These are phyloP conservation scores for Eimeria necatrix DNA, from an alignment of 169 alveolate species.

Conservation along the genomic window DNA sequence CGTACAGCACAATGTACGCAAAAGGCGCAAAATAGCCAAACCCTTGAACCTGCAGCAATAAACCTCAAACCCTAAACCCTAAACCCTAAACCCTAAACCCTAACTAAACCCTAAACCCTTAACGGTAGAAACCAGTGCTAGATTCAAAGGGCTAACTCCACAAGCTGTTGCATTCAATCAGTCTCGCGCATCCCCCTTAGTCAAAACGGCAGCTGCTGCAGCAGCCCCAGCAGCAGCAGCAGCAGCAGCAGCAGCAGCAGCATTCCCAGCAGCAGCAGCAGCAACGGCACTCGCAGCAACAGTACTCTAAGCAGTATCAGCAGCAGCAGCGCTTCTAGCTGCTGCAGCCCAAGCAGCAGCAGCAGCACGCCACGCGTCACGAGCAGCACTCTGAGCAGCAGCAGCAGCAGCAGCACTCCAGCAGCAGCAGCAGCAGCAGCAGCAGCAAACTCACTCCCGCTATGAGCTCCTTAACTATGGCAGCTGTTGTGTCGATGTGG, in stretches of 20 bases:
- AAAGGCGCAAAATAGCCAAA: slow-evolving; percentile 61
- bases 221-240: slow-evolving; percentile 27
- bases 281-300: neutral
- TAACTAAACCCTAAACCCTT: slow-evolving; percentile 43
- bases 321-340: neutral
- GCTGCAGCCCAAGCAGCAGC: neutral
- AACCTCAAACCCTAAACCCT: neutral
- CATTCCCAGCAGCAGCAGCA: neutral
- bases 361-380: neutral
- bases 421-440: too few relatives aligned
- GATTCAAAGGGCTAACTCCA: too few relatives aligned
- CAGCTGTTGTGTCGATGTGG: neutral
- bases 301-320: neutral
- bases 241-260: slow-evolving; percentile 19
- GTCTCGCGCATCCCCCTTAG: too few relatives aligned
- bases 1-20: slow-evolving; percentile 56
- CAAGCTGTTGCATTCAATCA: too few relatives aligned
- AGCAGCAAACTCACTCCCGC: neutral
- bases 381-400: slow-evolving; percentile 3
- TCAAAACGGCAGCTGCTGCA: neutral
- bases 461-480: neutral
- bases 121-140: neutral
- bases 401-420: slow-evolving; percentile 55
- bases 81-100: neutral
- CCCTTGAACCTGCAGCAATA: slow-evolving; percentile 67